Conservation (phyloP, 2,329 filamentous ascomycete species). For the Stagonosporopsis tanaceti region DNA sequence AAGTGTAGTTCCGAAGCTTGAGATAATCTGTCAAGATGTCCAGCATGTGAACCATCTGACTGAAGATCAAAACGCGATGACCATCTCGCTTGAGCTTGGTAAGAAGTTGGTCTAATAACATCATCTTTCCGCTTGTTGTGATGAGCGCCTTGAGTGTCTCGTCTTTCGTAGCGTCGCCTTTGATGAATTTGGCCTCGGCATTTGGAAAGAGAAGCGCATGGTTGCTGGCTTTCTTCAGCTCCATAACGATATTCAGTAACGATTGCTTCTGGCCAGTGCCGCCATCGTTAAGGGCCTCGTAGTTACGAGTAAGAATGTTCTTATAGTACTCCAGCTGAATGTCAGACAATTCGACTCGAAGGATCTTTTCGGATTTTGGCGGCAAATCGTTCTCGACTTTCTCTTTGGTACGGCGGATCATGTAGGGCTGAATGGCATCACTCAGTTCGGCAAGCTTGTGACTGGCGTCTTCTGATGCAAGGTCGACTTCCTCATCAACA, state of each 20-base stretch:
- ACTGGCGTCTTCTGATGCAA: conserved; percentile 81
- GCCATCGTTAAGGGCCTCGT: conserved; percentile 90
- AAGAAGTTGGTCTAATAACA: conserved; percentile 94
- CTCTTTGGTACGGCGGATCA: conserved; percentile 94
- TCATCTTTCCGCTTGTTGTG: conserved; percentile 99
- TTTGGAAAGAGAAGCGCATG: conserved; percentile 98
- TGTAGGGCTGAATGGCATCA: conserved; percentile 87
- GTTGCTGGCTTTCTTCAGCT: conserved; percentile 98
- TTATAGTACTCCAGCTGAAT: conserved; percentile 98
- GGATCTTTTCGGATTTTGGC: conserved; percentile 98
- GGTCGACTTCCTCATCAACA: conserved; percentile 90
- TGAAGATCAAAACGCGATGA: conserved; percentile 97
- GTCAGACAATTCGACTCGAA: conserved; percentile 95
- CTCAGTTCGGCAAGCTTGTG: conserved; percentile 88
- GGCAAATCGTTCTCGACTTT: conserved; percentile 97
- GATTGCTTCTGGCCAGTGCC: conserved; percentile 93
- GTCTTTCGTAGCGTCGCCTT: conserved; percentile 80
- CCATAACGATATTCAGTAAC: conserved; percentile 98
- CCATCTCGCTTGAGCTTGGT: conserved; percentile 92
- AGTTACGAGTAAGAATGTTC: conserved; percentile 96
- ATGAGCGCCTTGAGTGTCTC: conserved; percentile 93
- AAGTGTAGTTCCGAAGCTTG: conserved; percentile 90
- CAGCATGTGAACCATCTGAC: conserved; percentile 99
- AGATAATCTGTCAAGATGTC: conserved; percentile 96
- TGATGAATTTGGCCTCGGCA: conserved; percentile 87